Base-by-base conservation (phyloP, 345 rosid genomes). In the Populus simonii region DNA sequence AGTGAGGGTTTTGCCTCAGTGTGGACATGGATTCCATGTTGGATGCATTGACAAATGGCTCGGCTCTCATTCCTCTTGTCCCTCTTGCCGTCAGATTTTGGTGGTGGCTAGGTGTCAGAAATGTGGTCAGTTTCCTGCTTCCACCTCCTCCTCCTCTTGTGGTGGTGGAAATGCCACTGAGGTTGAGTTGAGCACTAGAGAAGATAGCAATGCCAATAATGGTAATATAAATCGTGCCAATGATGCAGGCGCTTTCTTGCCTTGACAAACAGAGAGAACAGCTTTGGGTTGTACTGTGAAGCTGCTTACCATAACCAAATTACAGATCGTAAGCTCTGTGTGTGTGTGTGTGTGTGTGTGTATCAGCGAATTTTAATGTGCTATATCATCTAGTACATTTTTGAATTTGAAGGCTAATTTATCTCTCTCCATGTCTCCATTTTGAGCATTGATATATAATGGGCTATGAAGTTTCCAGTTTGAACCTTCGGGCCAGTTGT, bases 21-120 rank as follows among this genome's bases (percentile, higher is more conserved):
- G 97, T 76, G 82, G 87, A 6, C 97, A 93, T 84, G 94, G 93
- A 8, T 93, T 93, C 81, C 98, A 93, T 83, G 90, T 83, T 35
- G 82, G 78, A 20, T 93, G 98, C 76, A 89, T 93, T 27, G 89
- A 87, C 74, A 84, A 77, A 25, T 92, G 94, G 98, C 77, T 92
- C 41, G 79, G 82, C 66, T 85, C 92, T 9, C 91, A 82, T 83
- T 81, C 89, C 23, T 88, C 98, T 0, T 93, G 98, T 74, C 98
- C 98, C 62, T 91, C 93, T 73, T 94, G 97, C 80, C 91, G 98
- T 25, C 91, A 87, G 78, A 59, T 84, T 43, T 77, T 86, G 47
- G 82, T 75, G 74, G 84, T 82, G 63, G 65, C 78, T 6, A 68
- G 85, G 73, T 84, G 87, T 63, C 82, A 76, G 55, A 86, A 76